Percentiles rank a stretch among this genome's conserved stretches.
These are phyloP conservation scores for Dryas drummondii DNA, from an alignment of 306 rosid species.

Conservation along the genomic window DNA sequence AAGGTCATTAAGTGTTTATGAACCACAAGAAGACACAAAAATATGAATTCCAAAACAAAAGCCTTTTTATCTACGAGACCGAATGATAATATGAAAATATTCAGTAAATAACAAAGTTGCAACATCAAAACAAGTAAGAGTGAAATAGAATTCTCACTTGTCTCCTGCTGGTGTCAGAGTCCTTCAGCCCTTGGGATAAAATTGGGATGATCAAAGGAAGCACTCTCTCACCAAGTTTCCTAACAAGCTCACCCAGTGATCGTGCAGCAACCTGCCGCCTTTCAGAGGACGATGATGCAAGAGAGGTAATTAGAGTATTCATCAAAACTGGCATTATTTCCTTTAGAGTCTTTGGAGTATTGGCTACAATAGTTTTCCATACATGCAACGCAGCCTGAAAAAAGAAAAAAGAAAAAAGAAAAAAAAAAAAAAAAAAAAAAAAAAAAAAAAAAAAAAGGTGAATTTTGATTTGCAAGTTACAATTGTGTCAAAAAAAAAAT, in stretches of 20 bases:
- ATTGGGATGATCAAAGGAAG: constrained; percentile 95
- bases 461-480: constrained; percentile 9
- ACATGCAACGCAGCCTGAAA: constrained; percentile 95
- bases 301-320: constrained; percentile 92
- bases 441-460: constrained; percentile 20
- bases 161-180: constrained; percentile 72
- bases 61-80: background rate
- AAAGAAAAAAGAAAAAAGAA: constrained; percentile 25
- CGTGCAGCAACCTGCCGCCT: constrained; percentile 99
- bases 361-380: constrained; percentile 98
- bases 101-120: background rate
- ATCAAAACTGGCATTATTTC: constrained; percentile 96
- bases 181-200: constrained; percentile 79
- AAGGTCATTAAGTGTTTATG: background rate
- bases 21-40: background rate
- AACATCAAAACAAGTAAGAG: background rate
- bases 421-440: constrained; percentile 28
- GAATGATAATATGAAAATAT: background rate
- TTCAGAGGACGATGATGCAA: constrained; percentile 91
- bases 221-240: constrained; percentile 98
- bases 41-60: background rate
- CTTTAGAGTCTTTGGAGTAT: constrained; percentile 92
- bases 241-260: constrained; percentile 95
- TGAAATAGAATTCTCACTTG: constrained; percentile 53
- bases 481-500: background rate